Percentiles rank a stretch among this genome's conserved stretches.
Evolutionary conservation across 345 rosid species (phyloP).

Genomic region (Boechera stricta): DNA sequence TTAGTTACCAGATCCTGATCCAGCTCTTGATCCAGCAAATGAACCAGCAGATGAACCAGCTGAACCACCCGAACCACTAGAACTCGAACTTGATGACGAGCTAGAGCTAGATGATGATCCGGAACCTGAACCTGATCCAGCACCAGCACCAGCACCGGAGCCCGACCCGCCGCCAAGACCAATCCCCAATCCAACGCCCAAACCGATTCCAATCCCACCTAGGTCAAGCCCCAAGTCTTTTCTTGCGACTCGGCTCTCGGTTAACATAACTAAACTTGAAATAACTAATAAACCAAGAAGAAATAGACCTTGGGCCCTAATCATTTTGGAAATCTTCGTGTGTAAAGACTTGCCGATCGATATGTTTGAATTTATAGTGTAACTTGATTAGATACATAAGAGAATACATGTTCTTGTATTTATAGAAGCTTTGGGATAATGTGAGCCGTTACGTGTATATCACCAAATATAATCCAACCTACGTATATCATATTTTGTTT

Average conservation of each 20-base stretch:
- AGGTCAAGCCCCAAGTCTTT: conserved; percentile 50
- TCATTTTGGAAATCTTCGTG: conserved; percentile 30
- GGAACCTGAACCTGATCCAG: conserved; percentile 54
- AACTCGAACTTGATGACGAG: conserved; percentile 55
- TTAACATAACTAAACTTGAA: conserved; percentile 39
- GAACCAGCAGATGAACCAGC: conserved; percentile 67
- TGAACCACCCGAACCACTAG: conserved; percentile 48
- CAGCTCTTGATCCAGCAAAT: conserved; percentile 70
- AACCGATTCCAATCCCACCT: conserved; percentile 47
- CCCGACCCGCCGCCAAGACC: conserved; percentile 55
- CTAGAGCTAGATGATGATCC: conserved; percentile 56
- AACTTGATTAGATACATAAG: conserved; percentile 16
- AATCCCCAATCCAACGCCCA: conserved; percentile 52
- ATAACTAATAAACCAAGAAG: conserved; percentile 36
- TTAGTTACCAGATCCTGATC: conserved; percentile 55
- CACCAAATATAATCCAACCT: conserved; percentile 20
- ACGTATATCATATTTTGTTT: conserved; percentile 12
- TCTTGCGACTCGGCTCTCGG: conserved; percentile 48
- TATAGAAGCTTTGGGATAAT: conserved; percentile 38
- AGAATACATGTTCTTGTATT: conserved; percentile 33
- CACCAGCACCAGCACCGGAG: conserved; percentile 48
- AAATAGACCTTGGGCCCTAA: conserved; percentile 34
- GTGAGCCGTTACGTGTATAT: conserved; percentile 37
- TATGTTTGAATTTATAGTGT: conserved; percentile 15
- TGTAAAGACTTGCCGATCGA: neutral